Conservation (phyloP, 345 rosid genomes). For the Limnanthes douglasii region DNA sequence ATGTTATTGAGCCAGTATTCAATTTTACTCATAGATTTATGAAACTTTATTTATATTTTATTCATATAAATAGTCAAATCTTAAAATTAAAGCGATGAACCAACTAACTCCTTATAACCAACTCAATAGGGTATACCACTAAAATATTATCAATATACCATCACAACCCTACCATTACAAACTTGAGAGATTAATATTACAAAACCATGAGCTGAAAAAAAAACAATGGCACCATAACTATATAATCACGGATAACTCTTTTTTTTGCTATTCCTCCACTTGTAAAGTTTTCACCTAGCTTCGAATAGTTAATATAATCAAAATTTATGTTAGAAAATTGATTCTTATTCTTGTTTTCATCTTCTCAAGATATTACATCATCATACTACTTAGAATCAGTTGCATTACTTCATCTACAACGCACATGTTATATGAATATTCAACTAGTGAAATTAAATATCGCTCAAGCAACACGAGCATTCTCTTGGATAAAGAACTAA, state of each 20-base stretch:
- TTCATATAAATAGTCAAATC: conserved; percentile 11
- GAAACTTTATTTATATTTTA: too few relatives aligned
- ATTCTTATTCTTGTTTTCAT: conserved; percentile 47
- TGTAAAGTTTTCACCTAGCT: conserved; percentile 22
- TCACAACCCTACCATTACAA: conserved; percentile 4
- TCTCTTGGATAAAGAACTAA: conserved; percentile 54
- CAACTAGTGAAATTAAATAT: too few relatives aligned
- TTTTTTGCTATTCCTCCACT: conserved; percentile 25
- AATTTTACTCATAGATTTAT: too few relatives aligned
- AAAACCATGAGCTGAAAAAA: conserved; percentile 17
- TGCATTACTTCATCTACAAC: conserved; percentile 29
- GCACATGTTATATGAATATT: too few relatives aligned
- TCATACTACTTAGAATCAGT: conserved; percentile 41
- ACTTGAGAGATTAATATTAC: too few relatives aligned
- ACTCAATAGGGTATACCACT: conserved; percentile 23
- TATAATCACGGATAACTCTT: conserved; percentile 17
- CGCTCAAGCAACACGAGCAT: conserved; percentile 1
- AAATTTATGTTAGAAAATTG: conserved; percentile 34
- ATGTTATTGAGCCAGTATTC: too few relatives aligned
- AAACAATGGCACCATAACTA: conserved; percentile 58
- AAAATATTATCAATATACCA: conserved; percentile 6
- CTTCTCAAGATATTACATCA: conserved; percentile 39
- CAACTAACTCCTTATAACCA: conserved; percentile 32
- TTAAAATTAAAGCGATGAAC: conserved; percentile 40
- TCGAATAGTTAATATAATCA: conserved; percentile 25